Percentiles rank a stretch among this genome's conserved stretches.
These are phyloP conservation scores for Arthroderma sp. DNA, from an alignment of 2,329 filamentous ascomycete species.

Conservation along the genomic window DNA sequence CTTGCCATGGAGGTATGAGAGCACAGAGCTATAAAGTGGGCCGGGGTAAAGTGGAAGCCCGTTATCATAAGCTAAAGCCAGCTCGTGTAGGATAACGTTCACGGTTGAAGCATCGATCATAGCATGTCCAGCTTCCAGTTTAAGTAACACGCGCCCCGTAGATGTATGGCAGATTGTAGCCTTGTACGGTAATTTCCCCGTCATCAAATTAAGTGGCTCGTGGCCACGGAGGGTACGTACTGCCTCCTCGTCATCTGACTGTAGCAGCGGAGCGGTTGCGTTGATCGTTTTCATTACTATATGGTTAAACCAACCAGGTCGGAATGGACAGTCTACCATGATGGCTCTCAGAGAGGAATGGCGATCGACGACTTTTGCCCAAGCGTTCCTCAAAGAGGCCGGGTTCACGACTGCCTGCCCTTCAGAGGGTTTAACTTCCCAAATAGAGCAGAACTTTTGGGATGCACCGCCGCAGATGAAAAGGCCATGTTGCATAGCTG, in stretches of 20 bases:
- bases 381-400: conserved; percentile 1
- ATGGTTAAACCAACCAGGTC: conserved; percentile 9
- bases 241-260: background rate
- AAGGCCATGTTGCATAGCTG: conserved; percentile 14
- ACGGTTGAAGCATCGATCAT: conserved; percentile 34
- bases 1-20: conserved; percentile 18
- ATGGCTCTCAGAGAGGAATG: conserved; percentile 12
- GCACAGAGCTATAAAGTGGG: conserved; percentile 26
- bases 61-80: conserved; percentile 24
- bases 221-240: background rate
- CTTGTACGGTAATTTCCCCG: conserved; percentile 22
- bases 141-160: conserved; percentile 19
- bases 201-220: background rate
- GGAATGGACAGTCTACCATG: conserved; percentile 17
- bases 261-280: background rate
- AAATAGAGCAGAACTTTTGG: conserved; percentile 5
- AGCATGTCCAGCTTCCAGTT: conserved; percentile 31
- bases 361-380: conserved; percentile 5
- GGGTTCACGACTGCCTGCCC: background rate
- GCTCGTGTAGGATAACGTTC: conserved; percentile 26
- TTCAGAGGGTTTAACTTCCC: background rate
- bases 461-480: conserved; percentile 1
- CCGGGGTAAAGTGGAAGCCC: conserved; percentile 17
- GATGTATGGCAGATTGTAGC: conserved; percentile 24
- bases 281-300: conserved; percentile 4